Base-by-base conservation (phyloP, 2,329 filamentous ascomycete species). In the Fusarium vanettenii region DNA sequence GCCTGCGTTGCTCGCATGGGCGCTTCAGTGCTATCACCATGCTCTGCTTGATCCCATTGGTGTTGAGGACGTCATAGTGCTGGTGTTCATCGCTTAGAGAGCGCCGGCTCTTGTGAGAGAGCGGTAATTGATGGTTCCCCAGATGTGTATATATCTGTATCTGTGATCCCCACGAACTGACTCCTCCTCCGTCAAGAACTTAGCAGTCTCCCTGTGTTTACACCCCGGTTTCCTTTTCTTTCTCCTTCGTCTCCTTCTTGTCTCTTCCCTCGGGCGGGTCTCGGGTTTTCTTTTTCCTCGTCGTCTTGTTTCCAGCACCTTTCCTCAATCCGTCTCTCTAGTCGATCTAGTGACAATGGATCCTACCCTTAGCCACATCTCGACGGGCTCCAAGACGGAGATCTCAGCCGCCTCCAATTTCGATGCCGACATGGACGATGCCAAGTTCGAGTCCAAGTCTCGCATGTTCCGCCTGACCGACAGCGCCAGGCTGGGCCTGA, bases 401-500 rank as follows among this genome's bases (percentile, higher is more conserved):
- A 76, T 81, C 45, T 84, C 85, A 39, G 78, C 48, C 48, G 48
- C 83, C 60, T 88, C 88, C 67, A 86, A 88, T 73, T 87, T 87
- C 70, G 87, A 90, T 79, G 81, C 85, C 67, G 85, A 88, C 62
- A 81, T 85, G 31, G 80, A 85, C 27, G 71, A 79, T 60, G 66
- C 78, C 22, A 79, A 82, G 62, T 76, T 83, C 45, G 80, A 83
- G 64, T 78, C 83, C 76, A 86, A 84, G 67, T 74, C 83, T 57
- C 82, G 84, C 60, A 76, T 82, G 41, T 78, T 87, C 60, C 82
- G 81, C 60, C 72, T 84, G 29, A 73, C 88, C 66, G 85, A 90
- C 70, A 82, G 81, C 56, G 82, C 83, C 56, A 85, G 87, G 16
- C 75, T 88, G 5, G 87, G 83, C 57, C 81, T 90, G 68, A 90